Conservation (phyloP, 192 early-diverging fungal genomes). For the Backusella macrospora region DNA sequence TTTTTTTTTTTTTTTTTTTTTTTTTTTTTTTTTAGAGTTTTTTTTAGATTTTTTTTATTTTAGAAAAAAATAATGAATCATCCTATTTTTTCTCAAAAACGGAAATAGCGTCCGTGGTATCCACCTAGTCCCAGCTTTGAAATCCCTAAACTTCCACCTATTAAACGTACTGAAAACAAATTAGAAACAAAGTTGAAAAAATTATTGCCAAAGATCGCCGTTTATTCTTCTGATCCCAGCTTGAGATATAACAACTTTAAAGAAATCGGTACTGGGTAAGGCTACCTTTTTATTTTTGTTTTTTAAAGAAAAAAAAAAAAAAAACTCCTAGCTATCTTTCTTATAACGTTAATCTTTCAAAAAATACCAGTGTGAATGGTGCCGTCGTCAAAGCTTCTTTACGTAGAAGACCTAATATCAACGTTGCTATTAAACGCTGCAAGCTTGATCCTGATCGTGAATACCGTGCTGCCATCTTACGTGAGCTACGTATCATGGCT, state of each 20-base stretch:
- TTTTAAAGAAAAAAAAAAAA: constrained; percentile 1
- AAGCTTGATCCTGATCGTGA: constrained; percentile 43
- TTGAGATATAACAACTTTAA: constrained; percentile 32
- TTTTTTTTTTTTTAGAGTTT: not conserved
- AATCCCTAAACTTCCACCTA: constrained; percentile 33
- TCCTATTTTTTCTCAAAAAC: constrained; percentile 9
- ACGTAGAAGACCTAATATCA: constrained; percentile 32
- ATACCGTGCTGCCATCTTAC: constrained; percentile 46
- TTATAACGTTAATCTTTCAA: not conserved
- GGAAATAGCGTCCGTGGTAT: constrained; percentile 37
- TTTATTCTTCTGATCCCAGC: constrained; percentile 31
- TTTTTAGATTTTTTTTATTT: not conserved
- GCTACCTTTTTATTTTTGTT: not conserved
- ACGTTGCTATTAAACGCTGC: constrained; percentile 46
- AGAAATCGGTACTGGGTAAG: constrained; percentile 38
- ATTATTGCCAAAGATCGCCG: constrained; percentile 25
- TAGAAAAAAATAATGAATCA: constrained; percentile 1
- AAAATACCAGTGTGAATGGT: constrained; percentile 35
- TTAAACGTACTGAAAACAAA: constrained; percentile 37
- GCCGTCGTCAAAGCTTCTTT: constrained; percentile 40
- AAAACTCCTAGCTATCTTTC: not conserved
- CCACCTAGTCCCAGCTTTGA: constrained; percentile 39
- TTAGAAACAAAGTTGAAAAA: constrained; percentile 38
- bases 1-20: constrained; percentile 10
- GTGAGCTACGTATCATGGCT: constrained; percentile 46